Evolutionary conservation across 805 yeast species (phyloP), one percentile per base, ranked within the genome.

Genomic region (Wickerhamomyces canadensis): DNA sequence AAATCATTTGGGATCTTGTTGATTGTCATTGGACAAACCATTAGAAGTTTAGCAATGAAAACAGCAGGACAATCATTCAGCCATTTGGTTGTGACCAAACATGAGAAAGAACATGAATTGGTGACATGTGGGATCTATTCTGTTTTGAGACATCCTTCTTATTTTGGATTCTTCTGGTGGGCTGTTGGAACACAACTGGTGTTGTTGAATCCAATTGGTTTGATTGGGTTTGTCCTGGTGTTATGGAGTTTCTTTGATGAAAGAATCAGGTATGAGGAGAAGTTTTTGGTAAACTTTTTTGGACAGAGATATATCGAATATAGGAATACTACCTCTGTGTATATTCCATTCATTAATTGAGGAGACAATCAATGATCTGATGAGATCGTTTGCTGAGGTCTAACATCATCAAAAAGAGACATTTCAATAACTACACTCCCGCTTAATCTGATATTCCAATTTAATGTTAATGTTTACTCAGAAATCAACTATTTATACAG

Each of bases 81-180:
- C 35, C 99, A 93, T 59, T 61, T 78, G 30, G 74, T 93, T 2
- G 86, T 80, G 33, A 57, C 71, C 3, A 55, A 61, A 14, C 78
- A 71, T 36, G 57, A 64, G 23, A 48, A 59, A 1, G 72, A 72
- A 37, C 98, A 93, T 56, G 60, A 47, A 9, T 65, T 93, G 30
- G 80, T 93, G 11, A 85, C 86, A 0, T 47, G 60, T 10, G 98
- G 97, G 0, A 63, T 91, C 4, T 93, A 91, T 58, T 40, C 67
- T 2, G 45, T 60, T 19, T 61, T 75, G 13, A 69, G 98, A 43
- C 98, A 93, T 57, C 98, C 98, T 6, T 80, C 94, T 33, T 93
- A 93, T 60, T 72, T 78, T 28, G 98, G 97, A 0, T 93, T 84
- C 57, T 89, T 78, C 54, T 78, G 87, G 76, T 93, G 98, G 97